phyloP scores from a whole-genome alignment of 352 stramenopile genomes.

The Pythium rishiriense region DNA sequence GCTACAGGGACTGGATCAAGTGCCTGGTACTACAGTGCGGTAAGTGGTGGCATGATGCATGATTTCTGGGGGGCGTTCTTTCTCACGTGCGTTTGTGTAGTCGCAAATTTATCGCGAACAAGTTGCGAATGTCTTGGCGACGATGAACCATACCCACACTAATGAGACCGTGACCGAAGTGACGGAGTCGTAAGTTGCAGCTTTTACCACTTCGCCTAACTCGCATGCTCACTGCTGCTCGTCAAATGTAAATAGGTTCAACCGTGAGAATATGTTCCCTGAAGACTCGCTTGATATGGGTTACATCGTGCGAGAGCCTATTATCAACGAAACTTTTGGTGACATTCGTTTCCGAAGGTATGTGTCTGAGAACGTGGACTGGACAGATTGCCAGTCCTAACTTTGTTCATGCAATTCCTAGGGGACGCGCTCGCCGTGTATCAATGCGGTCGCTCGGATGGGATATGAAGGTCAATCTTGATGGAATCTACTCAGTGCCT shows the following conservation, averaged over 20 bases:
- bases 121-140: constrained; percentile 77
- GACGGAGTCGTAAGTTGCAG: constrained; percentile 66
- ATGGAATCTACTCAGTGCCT: constrained; percentile 86
- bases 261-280: constrained; percentile 83
- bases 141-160: constrained; percentile 87
- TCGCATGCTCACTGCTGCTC: neutral
- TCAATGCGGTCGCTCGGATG: constrained; percentile 88
- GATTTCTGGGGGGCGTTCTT: neutral
- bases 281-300: constrained; percentile 87
- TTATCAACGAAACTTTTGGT: constrained; percentile 90
- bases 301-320: constrained; percentile 84
- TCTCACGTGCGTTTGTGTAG: constrained; percentile 29
- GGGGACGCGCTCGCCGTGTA: constrained; percentile 77
- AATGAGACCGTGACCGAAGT: constrained; percentile 88
- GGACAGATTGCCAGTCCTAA: neutral
- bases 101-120: constrained; percentile 87
- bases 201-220: neutral
- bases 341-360: constrained; percentile 88
- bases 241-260: constrained; percentile 53
- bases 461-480: constrained; percentile 90
- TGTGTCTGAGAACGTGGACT: neutral
- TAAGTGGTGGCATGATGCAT: constrained; percentile 37
- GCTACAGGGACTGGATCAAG: constrained; percentile 87
- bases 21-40: constrained; percentile 85
- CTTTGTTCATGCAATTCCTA: constrained; percentile 28